A percentile compares a stretch with the other conserved stretches of the same genome.
These are phyloP conservation scores for Cordia subcordata DNA, from an alignment of 257 asterid genomes.

Conservation along the genomic window DNA sequence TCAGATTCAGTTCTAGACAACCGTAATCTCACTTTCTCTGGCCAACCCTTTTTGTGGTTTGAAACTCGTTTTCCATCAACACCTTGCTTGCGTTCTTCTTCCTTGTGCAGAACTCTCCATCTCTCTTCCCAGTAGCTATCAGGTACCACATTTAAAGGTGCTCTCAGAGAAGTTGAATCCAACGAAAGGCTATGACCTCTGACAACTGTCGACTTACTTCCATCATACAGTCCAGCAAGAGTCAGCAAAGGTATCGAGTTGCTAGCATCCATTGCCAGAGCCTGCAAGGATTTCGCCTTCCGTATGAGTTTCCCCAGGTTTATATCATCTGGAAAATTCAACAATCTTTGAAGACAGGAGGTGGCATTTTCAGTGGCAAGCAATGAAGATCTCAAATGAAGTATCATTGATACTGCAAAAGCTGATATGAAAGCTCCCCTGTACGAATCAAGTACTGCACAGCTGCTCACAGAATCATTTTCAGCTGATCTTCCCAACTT, in stretches of 20 bases:
- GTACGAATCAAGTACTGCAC: slow-evolving; percentile 52
- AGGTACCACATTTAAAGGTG: slow-evolving; percentile 43
- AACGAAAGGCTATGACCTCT: slow-evolving; percentile 59
- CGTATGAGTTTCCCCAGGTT: slow-evolving; percentile 48
- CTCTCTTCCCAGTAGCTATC: slow-evolving; percentile 94
- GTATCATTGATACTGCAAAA: slow-evolving; percentile 93
- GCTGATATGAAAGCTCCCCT: slow-evolving; percentile 89
- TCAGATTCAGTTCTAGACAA: slow-evolving; percentile 63
- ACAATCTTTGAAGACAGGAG: slow-evolving; percentile 68
- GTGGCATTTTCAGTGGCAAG: slow-evolving; percentile 90
- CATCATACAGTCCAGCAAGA: slow-evolving; percentile 34
- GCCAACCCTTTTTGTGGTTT: slow-evolving; percentile 51
- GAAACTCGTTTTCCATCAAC: slow-evolving; percentile 25
- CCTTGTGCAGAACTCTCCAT: slow-evolving; percentile 78
- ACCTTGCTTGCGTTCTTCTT: slow-evolving; percentile 45
- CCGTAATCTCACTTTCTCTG: slow-evolving; percentile 52
- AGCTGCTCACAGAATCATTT: slow-evolving; percentile 35
- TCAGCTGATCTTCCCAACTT: slow-evolving; percentile 25
- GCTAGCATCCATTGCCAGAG: slow-evolving; percentile 53
- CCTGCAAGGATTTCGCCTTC: slow-evolving; percentile 74
- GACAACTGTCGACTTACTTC: slow-evolving; percentile 33
- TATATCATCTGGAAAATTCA: slow-evolving; percentile 67
- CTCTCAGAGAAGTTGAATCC: slow-evolving; percentile 55
- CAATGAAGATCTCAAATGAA: slow-evolving; percentile 65
- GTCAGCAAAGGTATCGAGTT: slow-evolving; percentile 38